Percentiles rank a stretch among this genome's conserved stretches.
Evolutionary conservation across 441 rosid genomes (phyloP).

Genomic region (Corymbia calophylla): DNA sequence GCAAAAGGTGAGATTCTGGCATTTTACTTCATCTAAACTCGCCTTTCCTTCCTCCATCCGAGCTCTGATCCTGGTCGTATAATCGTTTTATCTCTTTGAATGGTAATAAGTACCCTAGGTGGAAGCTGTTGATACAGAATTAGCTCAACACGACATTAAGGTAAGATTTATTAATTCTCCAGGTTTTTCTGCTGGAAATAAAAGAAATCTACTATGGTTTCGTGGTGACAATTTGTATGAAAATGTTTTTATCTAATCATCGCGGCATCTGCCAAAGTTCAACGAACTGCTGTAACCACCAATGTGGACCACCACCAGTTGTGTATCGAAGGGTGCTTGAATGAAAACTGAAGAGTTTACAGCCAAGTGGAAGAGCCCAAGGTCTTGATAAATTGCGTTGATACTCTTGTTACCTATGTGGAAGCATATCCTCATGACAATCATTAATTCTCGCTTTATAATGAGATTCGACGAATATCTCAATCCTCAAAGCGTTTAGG

Average conservation of each 20-base stretch:
- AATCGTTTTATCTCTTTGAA: neutral
- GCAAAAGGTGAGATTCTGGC: neutral
- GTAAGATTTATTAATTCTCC: neutral
- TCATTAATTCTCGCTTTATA: neutral
- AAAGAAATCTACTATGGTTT: neutral
- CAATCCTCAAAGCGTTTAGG: neutral
- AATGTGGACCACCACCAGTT: neutral
- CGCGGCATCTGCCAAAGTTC: neutral
- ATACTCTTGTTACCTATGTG: neutral
- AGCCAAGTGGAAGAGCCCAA: too few species aligned
- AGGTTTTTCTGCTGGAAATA: neutral
- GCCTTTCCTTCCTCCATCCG: neutral
- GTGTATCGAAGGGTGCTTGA: neutral
- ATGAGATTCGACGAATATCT: neutral
- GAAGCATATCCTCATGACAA: neutral
- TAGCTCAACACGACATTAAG: neutral
- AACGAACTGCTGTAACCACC: neutral
- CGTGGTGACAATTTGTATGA: neutral
- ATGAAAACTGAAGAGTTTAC: neutral
- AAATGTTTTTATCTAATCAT: neutral
- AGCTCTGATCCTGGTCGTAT: neutral
- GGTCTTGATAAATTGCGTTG: too few species aligned
- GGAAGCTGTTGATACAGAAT: neutral
- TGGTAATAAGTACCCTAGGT: neutral
- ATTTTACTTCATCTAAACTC: neutral